Percentiles rank a stretch among this genome's conserved stretches.
Conservation (phyloP, 2,329 filamentous ascomycete genomes). For the Beauveria rudraprayagi region DNA sequence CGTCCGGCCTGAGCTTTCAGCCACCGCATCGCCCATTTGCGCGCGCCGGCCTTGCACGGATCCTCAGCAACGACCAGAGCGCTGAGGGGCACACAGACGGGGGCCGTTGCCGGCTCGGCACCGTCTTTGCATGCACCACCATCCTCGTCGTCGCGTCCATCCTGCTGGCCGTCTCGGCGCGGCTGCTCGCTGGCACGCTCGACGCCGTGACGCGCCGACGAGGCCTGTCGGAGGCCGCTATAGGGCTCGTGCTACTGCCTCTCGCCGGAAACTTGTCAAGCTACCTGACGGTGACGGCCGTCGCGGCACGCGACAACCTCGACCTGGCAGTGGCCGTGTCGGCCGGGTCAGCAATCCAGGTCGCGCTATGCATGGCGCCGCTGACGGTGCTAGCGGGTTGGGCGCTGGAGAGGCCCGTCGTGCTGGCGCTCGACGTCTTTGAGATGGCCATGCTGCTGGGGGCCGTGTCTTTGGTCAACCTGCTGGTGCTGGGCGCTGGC, state of each 20-base stretch:
- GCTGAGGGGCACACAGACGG: neutral
- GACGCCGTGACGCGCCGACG: slow-evolving; percentile 42
- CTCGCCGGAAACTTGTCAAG: slow-evolving; percentile 55
- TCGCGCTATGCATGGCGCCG: slow-evolving; percentile 53
- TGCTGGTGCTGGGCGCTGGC: slow-evolving; percentile 45
- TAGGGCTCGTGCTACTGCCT: slow-evolving; percentile 54
- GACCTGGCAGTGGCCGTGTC: slow-evolving; percentile 50
- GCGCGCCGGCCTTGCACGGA: neutral
- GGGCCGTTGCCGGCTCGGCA: slow-evolving; percentile 5
- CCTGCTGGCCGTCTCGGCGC: slow-evolving; percentile 51
- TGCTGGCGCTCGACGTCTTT: slow-evolving; percentile 67
- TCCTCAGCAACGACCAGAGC: slow-evolving; percentile 9
- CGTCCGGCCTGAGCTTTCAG: slow-evolving; percentile 12
- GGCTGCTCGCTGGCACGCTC: slow-evolving; percentile 53
- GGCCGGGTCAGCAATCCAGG: slow-evolving; percentile 52
- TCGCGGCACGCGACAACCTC: slow-evolving; percentile 49
- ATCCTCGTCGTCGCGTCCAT: slow-evolving; percentile 45
- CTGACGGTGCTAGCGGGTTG: slow-evolving; percentile 53
- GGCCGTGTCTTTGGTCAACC: slow-evolving; percentile 63
- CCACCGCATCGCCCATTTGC: neutral
- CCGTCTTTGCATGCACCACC: slow-evolving; percentile 30
- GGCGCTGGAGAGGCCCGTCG: slow-evolving; percentile 46
- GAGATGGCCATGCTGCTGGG: slow-evolving; percentile 68
- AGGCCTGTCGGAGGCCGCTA: slow-evolving; percentile 47
- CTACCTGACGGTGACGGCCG: slow-evolving; percentile 47